Conservation (phyloP, 2,329 filamentous ascomycete species). For the Elsinoe perseae region DNA sequence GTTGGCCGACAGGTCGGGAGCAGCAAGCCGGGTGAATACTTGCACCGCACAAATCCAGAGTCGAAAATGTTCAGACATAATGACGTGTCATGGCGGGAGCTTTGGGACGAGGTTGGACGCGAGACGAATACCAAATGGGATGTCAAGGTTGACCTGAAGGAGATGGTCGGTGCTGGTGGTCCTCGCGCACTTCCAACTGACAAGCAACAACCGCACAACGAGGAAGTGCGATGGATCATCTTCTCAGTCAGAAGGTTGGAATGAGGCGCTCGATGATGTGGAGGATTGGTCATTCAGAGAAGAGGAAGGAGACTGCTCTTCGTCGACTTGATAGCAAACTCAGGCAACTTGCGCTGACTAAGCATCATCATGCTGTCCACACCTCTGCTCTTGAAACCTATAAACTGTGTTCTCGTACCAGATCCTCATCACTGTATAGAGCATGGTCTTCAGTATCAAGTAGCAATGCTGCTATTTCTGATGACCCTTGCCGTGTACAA, state of each 20-base stretch:
- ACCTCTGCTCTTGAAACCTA: too few species aligned
- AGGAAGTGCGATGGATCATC: conserved; percentile 2
- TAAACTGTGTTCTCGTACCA: too few species aligned
- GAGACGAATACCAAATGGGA: conserved; percentile 33
- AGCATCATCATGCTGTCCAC: too few species aligned
- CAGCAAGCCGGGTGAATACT: conserved; percentile 25
- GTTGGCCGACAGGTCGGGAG: conserved; percentile 35
- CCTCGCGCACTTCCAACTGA: conserved; percentile 1
- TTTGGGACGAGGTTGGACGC: conserved; percentile 35
- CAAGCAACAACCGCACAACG: not conserved
- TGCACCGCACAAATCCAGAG: conserved; percentile 19
- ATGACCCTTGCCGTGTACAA: not conserved
- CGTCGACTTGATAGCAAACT: too few species aligned
- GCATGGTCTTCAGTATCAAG: too few species aligned
- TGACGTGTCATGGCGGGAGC: conserved; percentile 28
- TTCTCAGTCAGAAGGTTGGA: not conserved
- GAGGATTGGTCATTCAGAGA: too few species aligned
- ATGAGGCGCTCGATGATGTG: too few species aligned
- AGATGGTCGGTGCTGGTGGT: not conserved
- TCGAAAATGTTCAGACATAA: conserved; percentile 33
- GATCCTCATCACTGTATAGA: too few species aligned
- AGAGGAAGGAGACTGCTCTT: not conserved
- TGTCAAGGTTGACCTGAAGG: conserved; percentile 26
- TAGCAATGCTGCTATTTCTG: too few species aligned
- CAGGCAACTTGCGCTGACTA: too few species aligned